Base-by-base conservation (phyloP, 352 stramenopile genomes). In the Globisporangium mamillatum region DNA sequence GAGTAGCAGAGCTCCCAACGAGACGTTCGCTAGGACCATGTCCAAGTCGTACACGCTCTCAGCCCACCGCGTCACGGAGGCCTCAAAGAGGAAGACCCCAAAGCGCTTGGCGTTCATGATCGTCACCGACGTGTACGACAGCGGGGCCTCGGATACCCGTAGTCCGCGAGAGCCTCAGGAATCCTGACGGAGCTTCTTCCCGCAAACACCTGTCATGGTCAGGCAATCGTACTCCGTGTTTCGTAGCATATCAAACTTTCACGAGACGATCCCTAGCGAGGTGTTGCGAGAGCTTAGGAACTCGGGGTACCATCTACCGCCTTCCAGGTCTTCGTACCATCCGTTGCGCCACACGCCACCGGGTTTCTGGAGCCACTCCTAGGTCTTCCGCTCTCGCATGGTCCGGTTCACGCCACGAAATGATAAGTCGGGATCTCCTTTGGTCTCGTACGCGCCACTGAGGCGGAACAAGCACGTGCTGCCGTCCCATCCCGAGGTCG, bases 1-100 rank as follows among this genome's bases (percentile, higher is more conserved):
- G 1, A 75, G 20, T 0, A 85, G 66, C 46, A 86, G 32, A 22
- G 74, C 10, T 0, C 52, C 69, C 4, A 82, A 25, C 14, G 77
- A 79, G 0, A 71, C 0, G 41, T 85, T 84, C 2, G 77, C 79
- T 46, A 85, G 68, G 16, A 81, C 72, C 14, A 63, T 74, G 6
- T 77, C 67, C 27, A 81, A 57, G 8, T 76, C 64, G 63, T 88
- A 84, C 8, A 64, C 46, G 63, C 65, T 78, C 6, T 53, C 25
- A 12, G 81, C 52, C 0, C 59, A 67, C 0, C 41, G 20, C 63
- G 57, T 7, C 16, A 48, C 3, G 20, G 4, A 44, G 5, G 0
- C 36, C 14, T 44, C 36, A 44, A 44, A 44, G 36, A 44, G 12
- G 57, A 84, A 80, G 0, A 75, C 7, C 0, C 77, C 77, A 20